These are phyloP conservation scores for Botrytis medusae DNA, from an alignment of 2,329 filamentous ascomycete species.

Conservation along the genomic window DNA sequence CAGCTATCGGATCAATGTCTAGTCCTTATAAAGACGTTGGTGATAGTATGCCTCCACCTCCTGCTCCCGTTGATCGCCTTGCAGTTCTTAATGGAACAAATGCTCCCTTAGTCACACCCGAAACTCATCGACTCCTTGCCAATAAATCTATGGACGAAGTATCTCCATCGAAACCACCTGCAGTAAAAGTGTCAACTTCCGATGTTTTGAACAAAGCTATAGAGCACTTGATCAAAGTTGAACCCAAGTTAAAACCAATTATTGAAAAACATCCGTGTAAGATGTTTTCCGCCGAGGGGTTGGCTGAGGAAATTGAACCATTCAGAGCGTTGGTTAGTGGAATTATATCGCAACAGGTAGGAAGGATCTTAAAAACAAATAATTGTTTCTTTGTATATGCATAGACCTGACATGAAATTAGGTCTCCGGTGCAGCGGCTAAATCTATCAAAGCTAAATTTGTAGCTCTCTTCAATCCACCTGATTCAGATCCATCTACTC, in stretches of 20 bases:
- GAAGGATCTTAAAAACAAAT: neutral
- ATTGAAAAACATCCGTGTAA: slow-evolving; percentile 74
- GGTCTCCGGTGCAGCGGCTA: slow-evolving; percentile 88
- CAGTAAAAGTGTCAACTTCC: slow-evolving; percentile 54
- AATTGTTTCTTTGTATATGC: neutral
- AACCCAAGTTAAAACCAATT: slow-evolving; percentile 68
- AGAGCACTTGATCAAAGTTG: slow-evolving; percentile 69
- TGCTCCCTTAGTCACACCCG: slow-evolving; percentile 69
- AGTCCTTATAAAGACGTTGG: slow-evolving; percentile 46
- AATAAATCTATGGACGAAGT: slow-evolving; percentile 48
- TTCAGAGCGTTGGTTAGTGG: slow-evolving; percentile 80
- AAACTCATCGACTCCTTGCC: slow-evolving; percentile 62
- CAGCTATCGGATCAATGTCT: slow-evolving; percentile 48
- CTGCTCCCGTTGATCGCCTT: slow-evolving; percentile 47
- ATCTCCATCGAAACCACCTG: slow-evolving; percentile 56
- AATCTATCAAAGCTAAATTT: slow-evolving; percentile 85
- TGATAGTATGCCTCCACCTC: slow-evolving; percentile 36
- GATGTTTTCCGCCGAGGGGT: slow-evolving; percentile 75
- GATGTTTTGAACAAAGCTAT: slow-evolving; percentile 74
- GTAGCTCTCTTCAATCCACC: slow-evolving; percentile 64
- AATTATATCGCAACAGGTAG: slow-evolving; percentile 85
- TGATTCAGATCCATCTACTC: slow-evolving; percentile 35
- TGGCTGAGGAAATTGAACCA: slow-evolving; percentile 85
- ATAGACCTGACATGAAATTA: slow-evolving; percentile 15
- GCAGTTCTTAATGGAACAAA: slow-evolving; percentile 66